Evolutionary conservation across 2,329 filamentous ascomycete genomes (phyloP).

Genomic region (Fusarium brevicatenulatum): DNA sequence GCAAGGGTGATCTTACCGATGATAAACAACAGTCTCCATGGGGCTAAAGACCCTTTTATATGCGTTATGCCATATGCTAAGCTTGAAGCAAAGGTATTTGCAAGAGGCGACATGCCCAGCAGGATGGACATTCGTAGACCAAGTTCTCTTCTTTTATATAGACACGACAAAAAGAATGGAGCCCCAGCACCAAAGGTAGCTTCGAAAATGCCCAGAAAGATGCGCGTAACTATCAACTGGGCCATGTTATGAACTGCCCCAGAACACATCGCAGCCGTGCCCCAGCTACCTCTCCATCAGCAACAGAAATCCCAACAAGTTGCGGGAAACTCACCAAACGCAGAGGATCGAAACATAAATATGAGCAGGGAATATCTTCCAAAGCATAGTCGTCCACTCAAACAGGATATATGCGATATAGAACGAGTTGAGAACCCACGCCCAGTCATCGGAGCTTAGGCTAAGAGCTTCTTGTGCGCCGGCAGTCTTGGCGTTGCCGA

Average conservation of each 20-base stretch:
- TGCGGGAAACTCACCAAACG: conserved; percentile 6
- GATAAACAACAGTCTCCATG: conserved; percentile 19
- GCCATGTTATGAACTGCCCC: conserved; percentile 16
- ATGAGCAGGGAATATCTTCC: conserved; percentile 33
- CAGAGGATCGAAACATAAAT: conserved; percentile 26
- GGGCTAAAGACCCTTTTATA: conserved; percentile 10
- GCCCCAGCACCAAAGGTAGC: conserved; percentile 34
- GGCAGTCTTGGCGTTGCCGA: conserved; percentile 36
- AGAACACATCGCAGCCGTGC: conserved; percentile 31
- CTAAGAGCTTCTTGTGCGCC: conserved; percentile 25
- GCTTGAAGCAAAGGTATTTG: conserved; percentile 26
- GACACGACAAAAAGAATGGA: conserved; percentile 27
- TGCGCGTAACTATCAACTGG: conserved; percentile 8
- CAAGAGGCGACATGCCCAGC: conserved; percentile 24
- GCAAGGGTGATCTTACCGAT: conserved; percentile 6
- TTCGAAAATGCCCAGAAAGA: conserved; percentile 26
- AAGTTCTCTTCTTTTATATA: conserved; percentile 26
- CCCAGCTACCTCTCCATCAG: conserved; percentile 6
- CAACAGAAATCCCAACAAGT: rapidly evolving
- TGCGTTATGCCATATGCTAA: conserved; percentile 29
- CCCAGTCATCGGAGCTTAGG: conserved; percentile 20
- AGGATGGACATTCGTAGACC: conserved; percentile 21
- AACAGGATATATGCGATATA: conserved; percentile 34
- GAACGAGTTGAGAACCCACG: conserved; percentile 38
- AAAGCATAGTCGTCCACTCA: conserved; percentile 37